Evolutionary conservation across 805 yeast species (phyloP).

Genomic region (Wickerhamomyces sydowiorum): DNA sequence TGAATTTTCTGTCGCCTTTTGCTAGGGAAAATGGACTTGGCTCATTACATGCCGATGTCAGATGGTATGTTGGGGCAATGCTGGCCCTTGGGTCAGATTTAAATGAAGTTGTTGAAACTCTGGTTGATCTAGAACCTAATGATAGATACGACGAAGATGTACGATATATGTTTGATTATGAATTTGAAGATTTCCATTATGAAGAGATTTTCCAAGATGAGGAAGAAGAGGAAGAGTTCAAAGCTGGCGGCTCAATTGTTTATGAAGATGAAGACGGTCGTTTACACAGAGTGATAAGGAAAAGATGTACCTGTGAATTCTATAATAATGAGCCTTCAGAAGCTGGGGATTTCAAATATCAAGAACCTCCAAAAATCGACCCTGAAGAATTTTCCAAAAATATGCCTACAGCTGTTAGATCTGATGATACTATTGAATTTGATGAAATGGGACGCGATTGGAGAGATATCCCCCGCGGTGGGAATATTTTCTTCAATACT

Average conservation of each 20-base stretch:
- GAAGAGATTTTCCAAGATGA: conserved; percentile 18
- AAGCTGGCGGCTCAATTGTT: conserved; percentile 24
- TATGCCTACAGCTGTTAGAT: conserved; percentile 29
- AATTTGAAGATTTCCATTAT: conserved; percentile 38
- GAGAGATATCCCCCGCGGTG: conserved; percentile 65
- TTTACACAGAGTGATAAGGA: conserved; percentile 19
- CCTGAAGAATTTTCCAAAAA: conserved; percentile 5
- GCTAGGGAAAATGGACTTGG: conserved; percentile 60
- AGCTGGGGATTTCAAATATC: conserved; percentile 2
- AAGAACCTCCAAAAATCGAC: background rate
- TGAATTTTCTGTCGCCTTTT: conserved; percentile 60
- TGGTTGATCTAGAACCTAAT: conserved; percentile 49
- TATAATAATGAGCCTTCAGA: conserved; percentile 8
- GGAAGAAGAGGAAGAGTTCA: conserved; percentile 31
- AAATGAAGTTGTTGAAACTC: conserved; percentile 46
- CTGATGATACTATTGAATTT: conserved; percentile 35
- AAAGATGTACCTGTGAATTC: conserved; percentile 21
- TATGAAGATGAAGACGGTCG: conserved; percentile 23
- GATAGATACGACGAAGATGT: conserved; percentile 69
- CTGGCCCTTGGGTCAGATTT: conserved; percentile 41
- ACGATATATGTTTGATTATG: conserved; percentile 54
- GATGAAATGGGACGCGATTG: conserved; percentile 63
- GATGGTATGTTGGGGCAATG: conserved; percentile 52
- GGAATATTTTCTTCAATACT: conserved; percentile 34
- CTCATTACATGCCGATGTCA: conserved; percentile 49